Base-by-base conservation (phyloP, 2,329 filamentous ascomycete species). In the Calonectria fujianensis region DNA sequence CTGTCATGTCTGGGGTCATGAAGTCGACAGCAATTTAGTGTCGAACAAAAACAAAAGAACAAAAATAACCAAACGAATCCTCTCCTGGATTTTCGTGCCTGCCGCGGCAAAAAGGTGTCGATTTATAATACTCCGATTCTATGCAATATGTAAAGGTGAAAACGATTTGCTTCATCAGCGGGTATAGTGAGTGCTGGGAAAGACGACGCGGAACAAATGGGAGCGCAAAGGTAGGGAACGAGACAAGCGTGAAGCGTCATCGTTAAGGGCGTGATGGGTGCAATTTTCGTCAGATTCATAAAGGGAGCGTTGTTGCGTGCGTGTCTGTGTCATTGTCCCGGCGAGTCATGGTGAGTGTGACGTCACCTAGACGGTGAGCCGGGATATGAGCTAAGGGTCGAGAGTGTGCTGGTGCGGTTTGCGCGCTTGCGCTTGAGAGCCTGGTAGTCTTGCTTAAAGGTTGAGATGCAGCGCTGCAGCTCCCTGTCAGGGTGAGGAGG, bases 391-490 rank as follows among this genome's bases (percentile, higher is more conserved):
- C 81, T 79, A 54, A 82, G 75, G 45, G 79, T 82, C 16, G 78
- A 77, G 64, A 80, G 75, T 64, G 82, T 84, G 69, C 78, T 84
- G 48, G 79, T 80, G 48, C 84, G 82, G 57, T 78, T 79, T 64
- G 85, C 84, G 39, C 86, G 86, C 78, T 85, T 87, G 72, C 86
- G 85, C 82, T 90, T 89, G 37, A 92, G 85, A 20, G 82, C 82
- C 69, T 83, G 83, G 71, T 91, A 93, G 79, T 93, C 91, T 39
- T 88, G 83, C 82, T 92, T 93, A 89, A 92, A 93, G 76, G 88
- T 88, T 73, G 87, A 85, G 76, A 93, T 92, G 82, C 90, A 91
- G 75, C 89, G 87, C 75, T 88, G 86, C 41, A 93, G 88, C 74
- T 92, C 91, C 35, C 87, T 85, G 81, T 92, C 90, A 2, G 87